A percentile compares a stretch with the other conserved stretches of the same genome.
phyloP scores from a whole-genome alignment of 2,329 filamentous ascomycete genomes.

The Botryotinia globosa region DNA sequence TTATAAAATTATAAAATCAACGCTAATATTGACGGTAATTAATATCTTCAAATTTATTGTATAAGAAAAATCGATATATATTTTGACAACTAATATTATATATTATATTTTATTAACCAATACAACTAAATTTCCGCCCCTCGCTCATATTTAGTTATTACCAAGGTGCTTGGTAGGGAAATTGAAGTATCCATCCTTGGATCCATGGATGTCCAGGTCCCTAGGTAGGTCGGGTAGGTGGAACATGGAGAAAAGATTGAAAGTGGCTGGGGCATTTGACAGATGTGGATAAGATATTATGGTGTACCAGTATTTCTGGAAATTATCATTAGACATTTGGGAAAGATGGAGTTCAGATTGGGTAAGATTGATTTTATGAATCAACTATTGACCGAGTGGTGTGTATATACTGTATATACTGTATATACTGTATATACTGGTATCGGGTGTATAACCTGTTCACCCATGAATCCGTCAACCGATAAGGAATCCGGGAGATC shows the following conservation, averaged over 20 bases:
- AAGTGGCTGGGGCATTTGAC: not conserved
- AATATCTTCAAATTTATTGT: too few species aligned
- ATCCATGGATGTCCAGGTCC: too few species aligned
- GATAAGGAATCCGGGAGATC: not conserved
- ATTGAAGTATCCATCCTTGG: too few species aligned
- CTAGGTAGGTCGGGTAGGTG: too few species aligned
- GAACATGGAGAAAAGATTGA: not conserved
- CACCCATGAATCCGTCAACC: not conserved
- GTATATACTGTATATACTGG: not conserved
- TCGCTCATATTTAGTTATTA: not conserved
- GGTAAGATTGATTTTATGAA: not conserved
- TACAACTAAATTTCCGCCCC: slow-evolving; percentile 9
- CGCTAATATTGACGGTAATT: not conserved
- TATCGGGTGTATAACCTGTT: too few species aligned
- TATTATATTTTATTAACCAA: too few species aligned
- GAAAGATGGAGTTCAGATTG: too few species aligned
- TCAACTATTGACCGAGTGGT: not conserved
- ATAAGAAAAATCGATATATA: too few species aligned
- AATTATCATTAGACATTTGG: not conserved
- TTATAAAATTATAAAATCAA: not conserved
- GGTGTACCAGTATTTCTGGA: not conserved
- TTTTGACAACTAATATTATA: too few species aligned
- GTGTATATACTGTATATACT: not conserved
- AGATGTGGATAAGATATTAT: not conserved
- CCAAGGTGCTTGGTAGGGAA: not conserved